Evolutionary conservation across 2,329 filamentous ascomycete species (phyloP), one percentile per base, ranked within the genome.

Genomic region (Diaporthe aspalathi): DNA sequence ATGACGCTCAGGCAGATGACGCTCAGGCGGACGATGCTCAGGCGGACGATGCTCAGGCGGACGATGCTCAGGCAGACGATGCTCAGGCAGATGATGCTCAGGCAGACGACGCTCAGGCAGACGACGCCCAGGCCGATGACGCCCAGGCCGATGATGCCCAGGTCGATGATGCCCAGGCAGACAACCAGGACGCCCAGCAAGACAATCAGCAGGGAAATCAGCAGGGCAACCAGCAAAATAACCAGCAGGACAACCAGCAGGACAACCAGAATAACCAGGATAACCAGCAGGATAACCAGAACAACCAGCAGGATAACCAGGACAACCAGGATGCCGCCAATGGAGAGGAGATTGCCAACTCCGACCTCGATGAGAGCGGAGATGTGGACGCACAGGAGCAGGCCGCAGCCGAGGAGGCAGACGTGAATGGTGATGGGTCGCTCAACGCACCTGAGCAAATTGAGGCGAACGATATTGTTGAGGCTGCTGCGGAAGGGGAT

Each of bases 251-350:
- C 7, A 17, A 57, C 8, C 32, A 38, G 32, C 49, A 52, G 16
- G 49, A 52, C 16, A 24, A 24, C 14, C 49, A 52, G 49, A 52
- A 52, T 12, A 20, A 56, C 17, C 27, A 54, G 20, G 20, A n/a
- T 20, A 54, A 54, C 20, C 29, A 54, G 22, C 52, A 38, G 14
- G 53, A 32, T 2, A 32, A 38, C 32, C 62, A 89, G 84, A 40
- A 54, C 12, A 16, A 22, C 14, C 32, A 54, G 17, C 12, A 54
- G 12, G 6, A 54, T 1, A 35, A 35, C 17, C 20, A 54, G 17
- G n/a, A 29, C 16, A 52, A 54, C 20, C 16, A 29, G 9, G 17
- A 60, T 16, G 22, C n/a, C 6, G 54, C 38, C 5, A 45, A 60
- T 5, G 56, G 56, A 4, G 22, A 20, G 24, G 56, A 62, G 38